phyloP scores from a whole-genome alignment of 1,139 yeast species.

The Eremothecium cymbalariae region DNA sequence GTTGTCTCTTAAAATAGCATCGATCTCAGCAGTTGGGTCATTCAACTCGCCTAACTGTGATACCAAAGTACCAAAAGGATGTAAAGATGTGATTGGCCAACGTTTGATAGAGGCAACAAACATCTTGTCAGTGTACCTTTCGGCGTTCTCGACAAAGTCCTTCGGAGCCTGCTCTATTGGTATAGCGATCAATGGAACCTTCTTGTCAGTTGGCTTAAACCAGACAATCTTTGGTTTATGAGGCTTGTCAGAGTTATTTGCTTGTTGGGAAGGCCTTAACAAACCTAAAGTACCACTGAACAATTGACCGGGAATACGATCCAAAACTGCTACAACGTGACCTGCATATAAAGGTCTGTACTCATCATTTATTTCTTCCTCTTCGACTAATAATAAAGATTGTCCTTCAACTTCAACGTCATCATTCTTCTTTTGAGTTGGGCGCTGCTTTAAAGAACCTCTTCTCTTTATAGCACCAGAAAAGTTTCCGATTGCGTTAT shows the following conservation, averaged over 20 bases:
- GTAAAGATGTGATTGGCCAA: slow-evolving; percentile 98
- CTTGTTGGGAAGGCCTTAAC: slow-evolving; percentile 92
- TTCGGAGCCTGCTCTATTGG: slow-evolving; percentile 98
- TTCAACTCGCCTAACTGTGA: slow-evolving; percentile 79
- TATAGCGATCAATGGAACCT: slow-evolving; percentile 94
- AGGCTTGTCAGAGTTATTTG: slow-evolving; percentile 41
- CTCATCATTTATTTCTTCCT: slow-evolving; percentile 90
- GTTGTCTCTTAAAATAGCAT: slow-evolving; percentile 85
- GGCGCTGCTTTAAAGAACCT: slow-evolving; percentile 90
- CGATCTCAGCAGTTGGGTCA: slow-evolving; percentile 72
- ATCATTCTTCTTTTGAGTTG: slow-evolving; percentile 96
- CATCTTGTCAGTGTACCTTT: slow-evolving; percentile 66
- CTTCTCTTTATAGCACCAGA: slow-evolving; percentile 53
- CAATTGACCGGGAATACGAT: slow-evolving; percentile 92
- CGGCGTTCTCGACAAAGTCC: slow-evolving; percentile 91
- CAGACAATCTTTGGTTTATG: slow-evolving; percentile 89
- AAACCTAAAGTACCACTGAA: slow-evolving; percentile 91
- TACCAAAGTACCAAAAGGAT: slow-evolving; percentile 92
- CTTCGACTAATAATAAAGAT: slow-evolving; percentile 81
- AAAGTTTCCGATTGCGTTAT: slow-evolving; percentile 19
- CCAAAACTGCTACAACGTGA: slow-evolving; percentile 95
- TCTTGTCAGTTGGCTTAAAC: slow-evolving; percentile 97
- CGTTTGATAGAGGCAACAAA: slow-evolving; percentile 94
- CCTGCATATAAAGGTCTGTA: slow-evolving; percentile 94
- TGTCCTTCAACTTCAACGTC: slow-evolving; percentile 99